Evolutionary conservation across 2,329 filamentous ascomycete species (phyloP), one percentile per base, ranked within the genome.

Genomic region (Rhynchosporium secalis): DNA sequence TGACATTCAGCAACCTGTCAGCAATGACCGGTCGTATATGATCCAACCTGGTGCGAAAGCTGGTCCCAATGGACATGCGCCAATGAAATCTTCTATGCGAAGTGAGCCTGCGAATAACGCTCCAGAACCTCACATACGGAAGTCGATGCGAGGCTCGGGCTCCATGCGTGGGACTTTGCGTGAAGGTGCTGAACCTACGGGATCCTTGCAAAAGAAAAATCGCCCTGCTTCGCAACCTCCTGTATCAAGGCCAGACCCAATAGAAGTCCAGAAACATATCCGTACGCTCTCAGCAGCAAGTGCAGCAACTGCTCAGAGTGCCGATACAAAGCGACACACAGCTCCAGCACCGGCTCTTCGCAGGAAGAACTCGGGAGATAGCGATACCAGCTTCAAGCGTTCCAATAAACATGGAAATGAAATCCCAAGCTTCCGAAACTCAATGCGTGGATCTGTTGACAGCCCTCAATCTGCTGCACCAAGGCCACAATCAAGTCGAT

Each of bases 381-480:
- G 88, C 70, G 87, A 91, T 49, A 96, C 90, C 76, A 96, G 91
- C 73, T 96, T 96, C 78, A 89, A 85, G 71, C 87, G 91, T 33
- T 76, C 79, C 20, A 20, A 20, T 48, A 82, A 83, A 64, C 77
- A 77, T 57, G 72, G 75, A 5, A 75, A 80, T 48, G 75, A 80
- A 43, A 80, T 80, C 0, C 83, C 86, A 58, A 82, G 79, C 1
- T 91, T 96, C 80, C 87, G 87, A 62, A 83, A 80, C 57, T 91
- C 90, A 1, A 90, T 96, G 90, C 83, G 92, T 63, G 77, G 76
- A 31, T 72, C 68, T 47, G 52, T 46, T 12, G 68, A 71, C 8
- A 40, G 47, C 31, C 20, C 20, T 20, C 20, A 20, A 20, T 51
- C 76, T 15, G 68, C 72, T 8, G 74, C 75, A 56, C 68, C 72